Conservation (phyloP, 208 protist species). For the Strigomonas oncopelti region DNA sequence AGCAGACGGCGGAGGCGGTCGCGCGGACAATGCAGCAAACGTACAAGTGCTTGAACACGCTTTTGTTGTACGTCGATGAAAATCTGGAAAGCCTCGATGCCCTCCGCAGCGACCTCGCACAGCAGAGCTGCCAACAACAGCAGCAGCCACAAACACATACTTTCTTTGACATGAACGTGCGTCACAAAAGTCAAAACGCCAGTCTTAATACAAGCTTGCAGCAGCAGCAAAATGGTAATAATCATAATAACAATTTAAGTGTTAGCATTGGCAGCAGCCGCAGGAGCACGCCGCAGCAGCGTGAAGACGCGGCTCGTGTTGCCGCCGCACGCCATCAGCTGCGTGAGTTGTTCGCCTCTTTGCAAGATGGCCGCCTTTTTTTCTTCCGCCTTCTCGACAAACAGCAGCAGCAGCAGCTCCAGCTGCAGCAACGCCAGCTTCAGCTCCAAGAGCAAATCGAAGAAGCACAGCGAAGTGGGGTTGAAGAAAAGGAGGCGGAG, state of each 20-base stretch:
- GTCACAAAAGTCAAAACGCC: too few relatives aligned
- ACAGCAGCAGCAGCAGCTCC: background rate
- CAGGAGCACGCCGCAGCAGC: background rate
- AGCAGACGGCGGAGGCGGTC: slow-evolving; percentile 19
- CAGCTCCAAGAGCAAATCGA: background rate
- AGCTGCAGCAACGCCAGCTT: background rate
- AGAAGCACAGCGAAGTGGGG: background rate
- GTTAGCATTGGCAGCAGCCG: too few relatives aligned
- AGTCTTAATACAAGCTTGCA: too few relatives aligned
- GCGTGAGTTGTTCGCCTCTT: too few relatives aligned
- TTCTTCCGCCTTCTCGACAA: background rate
- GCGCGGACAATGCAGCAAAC: slow-evolving; percentile 41
- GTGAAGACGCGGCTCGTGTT: background rate
- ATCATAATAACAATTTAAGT: too few relatives aligned
- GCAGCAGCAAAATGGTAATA: too few relatives aligned
- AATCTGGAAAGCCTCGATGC: slow-evolving; percentile 65
- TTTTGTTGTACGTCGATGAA: slow-evolving; percentile 63
- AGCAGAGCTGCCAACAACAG: slow-evolving; percentile 14
- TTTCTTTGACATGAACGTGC: too few relatives aligned
- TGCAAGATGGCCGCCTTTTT: background rate
- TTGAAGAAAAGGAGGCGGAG: background rate
- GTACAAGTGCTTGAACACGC: slow-evolving; percentile 44
- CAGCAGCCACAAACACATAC: background rate
- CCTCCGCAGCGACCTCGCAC: slow-evolving; percentile 41
- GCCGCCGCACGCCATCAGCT: background rate